Conservation (phyloP, 495 filamentous ascomycete species). For the Physcia stellaris region DNA sequence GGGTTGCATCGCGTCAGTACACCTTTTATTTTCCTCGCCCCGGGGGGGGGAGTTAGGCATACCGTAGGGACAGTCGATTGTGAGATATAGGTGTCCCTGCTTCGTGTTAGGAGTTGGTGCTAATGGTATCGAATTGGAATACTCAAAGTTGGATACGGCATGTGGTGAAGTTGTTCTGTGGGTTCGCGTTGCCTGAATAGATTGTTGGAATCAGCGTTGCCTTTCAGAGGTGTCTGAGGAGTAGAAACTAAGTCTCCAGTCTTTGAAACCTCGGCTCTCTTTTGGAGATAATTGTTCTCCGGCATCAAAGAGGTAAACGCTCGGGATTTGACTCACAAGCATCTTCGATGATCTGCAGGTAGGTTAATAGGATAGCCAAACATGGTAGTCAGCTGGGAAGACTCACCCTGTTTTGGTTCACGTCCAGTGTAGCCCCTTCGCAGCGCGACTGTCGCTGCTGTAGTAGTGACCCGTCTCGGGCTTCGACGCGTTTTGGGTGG, state of each 20-base stretch:
- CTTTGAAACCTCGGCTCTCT: not conserved
- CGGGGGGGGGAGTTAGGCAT: not conserved
- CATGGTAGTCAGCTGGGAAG: too few species aligned
- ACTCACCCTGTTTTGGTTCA: too few species aligned
- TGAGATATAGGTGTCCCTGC: too few species aligned
- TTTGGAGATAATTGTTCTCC: not conserved
- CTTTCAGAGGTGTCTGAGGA: too few species aligned
- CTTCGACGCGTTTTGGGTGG: too few species aligned
- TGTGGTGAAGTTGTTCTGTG: constrained; percentile 2
- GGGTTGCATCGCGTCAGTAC: constrained; percentile 3
- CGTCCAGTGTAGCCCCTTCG: too few species aligned
- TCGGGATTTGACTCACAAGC: constrained; percentile 7
- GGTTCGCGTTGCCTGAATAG: constrained; percentile 8
- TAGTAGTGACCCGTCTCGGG: too few species aligned
- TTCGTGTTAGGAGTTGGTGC: too few species aligned
- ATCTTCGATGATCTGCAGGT: constrained; percentile 7
- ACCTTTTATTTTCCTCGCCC: constrained; percentile 2
- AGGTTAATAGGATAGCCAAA: constrained; percentile 1
- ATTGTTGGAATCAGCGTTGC: too few species aligned
- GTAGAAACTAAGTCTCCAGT: too few species aligned
- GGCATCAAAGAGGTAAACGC: not conserved
- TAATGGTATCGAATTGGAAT: too few species aligned
- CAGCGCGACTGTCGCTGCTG: too few species aligned
- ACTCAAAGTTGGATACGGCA: constrained; percentile 10
- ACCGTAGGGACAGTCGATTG: not conserved